These are phyloP conservation scores for Populus trichocarpa DNA, from an alignment of 441 rosid genomes.

Conservation along the genomic window DNA sequence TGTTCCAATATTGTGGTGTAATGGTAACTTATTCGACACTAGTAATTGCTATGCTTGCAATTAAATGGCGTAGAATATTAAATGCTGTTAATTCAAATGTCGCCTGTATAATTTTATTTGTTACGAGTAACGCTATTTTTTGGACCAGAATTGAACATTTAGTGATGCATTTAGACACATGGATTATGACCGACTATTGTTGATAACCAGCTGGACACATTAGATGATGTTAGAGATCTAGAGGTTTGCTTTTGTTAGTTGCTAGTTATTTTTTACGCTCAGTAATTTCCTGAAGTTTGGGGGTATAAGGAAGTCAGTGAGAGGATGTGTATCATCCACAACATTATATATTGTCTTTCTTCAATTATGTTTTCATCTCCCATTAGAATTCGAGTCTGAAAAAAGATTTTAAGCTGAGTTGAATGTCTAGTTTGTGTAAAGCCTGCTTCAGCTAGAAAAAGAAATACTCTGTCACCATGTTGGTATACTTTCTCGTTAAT, in stretches of 20 bases:
- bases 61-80: not conserved
- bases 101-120: not conserved
- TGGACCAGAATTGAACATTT: not conserved
- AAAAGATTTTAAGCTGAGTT: not conserved
- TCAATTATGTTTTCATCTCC: not conserved
- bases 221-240: not conserved
- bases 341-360: not conserved
- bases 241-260: not conserved
- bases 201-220: not conserved
- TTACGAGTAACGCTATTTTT: not conserved
- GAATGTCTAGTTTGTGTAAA: not conserved
- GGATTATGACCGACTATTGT: not conserved
- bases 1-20: conserved; percentile 11
- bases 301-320: not conserved
- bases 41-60: not conserved
- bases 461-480: not conserved
- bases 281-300: not conserved
- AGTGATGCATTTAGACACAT: not conserved
- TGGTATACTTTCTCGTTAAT: not conserved
- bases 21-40: not conserved
- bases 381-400: not conserved
- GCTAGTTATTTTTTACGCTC: not conserved
- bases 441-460: not conserved
- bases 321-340: not conserved
- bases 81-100: not conserved